Conservation (phyloP, 2,329 filamentous ascomycete species). For the Calonectria multiphialidica region DNA sequence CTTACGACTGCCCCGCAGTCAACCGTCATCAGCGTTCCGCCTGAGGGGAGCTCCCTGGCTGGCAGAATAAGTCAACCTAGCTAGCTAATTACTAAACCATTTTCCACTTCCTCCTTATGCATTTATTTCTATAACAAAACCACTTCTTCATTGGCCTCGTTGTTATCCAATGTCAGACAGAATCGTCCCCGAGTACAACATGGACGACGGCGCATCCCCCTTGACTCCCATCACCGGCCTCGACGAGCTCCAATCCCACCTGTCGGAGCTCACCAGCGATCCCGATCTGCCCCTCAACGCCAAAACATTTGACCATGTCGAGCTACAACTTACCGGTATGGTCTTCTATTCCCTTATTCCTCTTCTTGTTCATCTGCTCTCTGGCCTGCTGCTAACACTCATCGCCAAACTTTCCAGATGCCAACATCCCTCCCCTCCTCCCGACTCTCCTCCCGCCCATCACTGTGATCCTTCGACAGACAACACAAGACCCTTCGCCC, state of each 20-base stretch:
- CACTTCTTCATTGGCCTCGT: background rate
- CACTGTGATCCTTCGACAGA: slow-evolving; percentile 64
- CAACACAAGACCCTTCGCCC: slow-evolving; percentile 62
- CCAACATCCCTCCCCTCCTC: slow-evolving; percentile 65
- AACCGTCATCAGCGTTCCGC: background rate
- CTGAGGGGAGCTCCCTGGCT: background rate
- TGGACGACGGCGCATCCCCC: slow-evolving; percentile 46
- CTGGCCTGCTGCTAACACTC: background rate
- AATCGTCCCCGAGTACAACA: slow-evolving; percentile 52
- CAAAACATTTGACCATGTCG: slow-evolving; percentile 69
- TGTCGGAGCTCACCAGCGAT: slow-evolving; percentile 62
- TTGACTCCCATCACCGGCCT: slow-evolving; percentile 60
- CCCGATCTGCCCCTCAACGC: slow-evolving; percentile 56
- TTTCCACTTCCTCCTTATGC: background rate
- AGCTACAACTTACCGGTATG: slow-evolving; percentile 68
- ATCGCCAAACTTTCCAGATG: slow-evolving; percentile 50
- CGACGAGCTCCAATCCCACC: slow-evolving; percentile 65
- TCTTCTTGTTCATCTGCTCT: too few relatives aligned
- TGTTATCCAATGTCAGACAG: slow-evolving; percentile 42
- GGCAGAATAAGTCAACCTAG: background rate
- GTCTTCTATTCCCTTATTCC: background rate
- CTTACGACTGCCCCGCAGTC: slow-evolving; percentile 21
- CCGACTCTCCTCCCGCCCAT: slow-evolving; percentile 66
- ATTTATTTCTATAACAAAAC: background rate
- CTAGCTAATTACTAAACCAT: background rate